Evolutionary conservation across 2,329 filamentous ascomycete species (phyloP), one percentile per base, ranked within the genome.

Genomic region (Sporothrix protearum): DNA sequence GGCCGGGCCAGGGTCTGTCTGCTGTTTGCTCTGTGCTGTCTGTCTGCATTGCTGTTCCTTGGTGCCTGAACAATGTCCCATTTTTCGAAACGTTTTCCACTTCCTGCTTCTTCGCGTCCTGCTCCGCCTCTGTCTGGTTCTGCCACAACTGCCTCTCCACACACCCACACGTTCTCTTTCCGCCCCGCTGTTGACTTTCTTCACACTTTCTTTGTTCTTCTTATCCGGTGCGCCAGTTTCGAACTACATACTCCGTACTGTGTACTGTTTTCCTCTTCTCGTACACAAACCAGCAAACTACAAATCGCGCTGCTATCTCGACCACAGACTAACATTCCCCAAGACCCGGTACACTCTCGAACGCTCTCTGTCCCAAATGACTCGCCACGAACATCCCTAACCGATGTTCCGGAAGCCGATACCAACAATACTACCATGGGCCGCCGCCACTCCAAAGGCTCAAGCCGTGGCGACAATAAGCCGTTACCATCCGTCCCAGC

Each of bases 391-490:
- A 70, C 74, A 16, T 80, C 80, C 63, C 77, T 84, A 74, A 76
- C 79, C 57, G 78, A 79, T 70, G 81, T 80, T 76, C 81, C 82
- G 39, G 77, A 79, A 71, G 80, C 80, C 78, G 76, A 78, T 66
- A 76, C 81, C 76, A 82, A 82, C 78, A 72, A 77, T 19, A 74
- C 73, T 51, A 82, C 79, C 77, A 81, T 82, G 80, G 81, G 79
- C 77, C 76, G 74, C 73, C 76, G 74, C 73, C 75, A 73, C 73
- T 69, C 73, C 16, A 30, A n/a, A 53, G 49, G 45, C 36, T 25
- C 68, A 16, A 30, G 45, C 33, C 68, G 68, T 36, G 77, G 78
- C 72, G 73, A 75, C 63, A 80, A 36, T 36, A 36, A 79, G 73
- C 68, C 75, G 14, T 71, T 73, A 1, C 72, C 76, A 22, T 70